These are phyloP conservation scores for Fraxinus velutina DNA, from an alignment of 305 asterid genomes.

Conservation along the genomic window DNA sequence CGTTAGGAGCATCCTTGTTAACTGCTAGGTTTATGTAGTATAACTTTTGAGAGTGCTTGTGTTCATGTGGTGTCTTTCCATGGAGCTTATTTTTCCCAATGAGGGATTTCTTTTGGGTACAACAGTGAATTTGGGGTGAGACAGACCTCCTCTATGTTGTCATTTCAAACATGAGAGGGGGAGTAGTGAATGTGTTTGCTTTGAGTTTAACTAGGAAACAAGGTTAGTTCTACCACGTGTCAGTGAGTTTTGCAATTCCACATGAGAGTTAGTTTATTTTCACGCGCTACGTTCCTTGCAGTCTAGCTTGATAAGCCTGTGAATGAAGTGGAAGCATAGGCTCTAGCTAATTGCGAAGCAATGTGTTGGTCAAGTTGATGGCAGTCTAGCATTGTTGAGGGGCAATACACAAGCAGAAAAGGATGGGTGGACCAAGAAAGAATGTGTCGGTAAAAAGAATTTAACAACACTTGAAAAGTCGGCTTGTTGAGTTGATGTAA, in stretches of 20 bases:
- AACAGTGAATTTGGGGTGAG: neutral
- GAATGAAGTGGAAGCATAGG: neutral
- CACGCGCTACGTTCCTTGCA: no score
- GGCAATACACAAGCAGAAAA: neutral
- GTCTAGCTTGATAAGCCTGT: no score
- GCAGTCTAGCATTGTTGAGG: neutral
- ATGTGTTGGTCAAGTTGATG: neutral
- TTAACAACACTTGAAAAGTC: neutral
- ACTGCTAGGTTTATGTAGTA: neutral
- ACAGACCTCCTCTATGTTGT: neutral
- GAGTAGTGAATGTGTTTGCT: no score
- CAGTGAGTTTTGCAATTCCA: no score
- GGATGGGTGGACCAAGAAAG: neutral
- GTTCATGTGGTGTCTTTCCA: neutral
- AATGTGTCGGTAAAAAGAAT: neutral
- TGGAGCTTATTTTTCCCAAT: neutral
- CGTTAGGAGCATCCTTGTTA: neutral
- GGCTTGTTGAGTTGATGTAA: neutral
- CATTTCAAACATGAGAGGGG: neutral
- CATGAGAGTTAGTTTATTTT: no score
- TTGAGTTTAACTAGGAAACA: no score
- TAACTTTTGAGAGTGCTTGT: neutral
- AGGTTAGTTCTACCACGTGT: no score
- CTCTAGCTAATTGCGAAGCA: neutral
- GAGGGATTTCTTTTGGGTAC: neutral